Evolutionary conservation across 2,329 filamentous ascomycete species (phyloP).

Genomic region (Colletotrichum magnum): DNA sequence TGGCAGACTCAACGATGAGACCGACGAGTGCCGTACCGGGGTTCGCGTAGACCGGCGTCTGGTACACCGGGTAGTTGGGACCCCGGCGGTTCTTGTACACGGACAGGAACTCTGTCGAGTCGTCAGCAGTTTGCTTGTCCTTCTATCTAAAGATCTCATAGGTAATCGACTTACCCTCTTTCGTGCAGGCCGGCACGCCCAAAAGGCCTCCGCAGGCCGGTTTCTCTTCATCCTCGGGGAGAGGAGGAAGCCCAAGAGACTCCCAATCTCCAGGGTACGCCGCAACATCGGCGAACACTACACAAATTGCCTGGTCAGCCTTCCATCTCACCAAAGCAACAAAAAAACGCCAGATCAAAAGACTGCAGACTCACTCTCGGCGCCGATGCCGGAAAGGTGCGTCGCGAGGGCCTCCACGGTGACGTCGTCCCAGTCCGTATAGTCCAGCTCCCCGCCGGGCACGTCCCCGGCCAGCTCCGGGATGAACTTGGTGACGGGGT

Average conservation of each 20-base stretch:
- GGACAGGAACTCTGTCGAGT: constrained; percentile 43
- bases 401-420: constrained; percentile 60
- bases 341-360: neutral
- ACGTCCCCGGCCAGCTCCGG: constrained; percentile 51
- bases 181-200: constrained; percentile 49
- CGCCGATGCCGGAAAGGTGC: constrained; percentile 60
- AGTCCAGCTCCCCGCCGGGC: constrained; percentile 47
- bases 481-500: constrained; percentile 61
- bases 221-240: constrained; percentile 45
- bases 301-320: neutral
- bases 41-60: constrained; percentile 65
- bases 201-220: constrained; percentile 53
- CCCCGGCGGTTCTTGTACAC: constrained; percentile 47
- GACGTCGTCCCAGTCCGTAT: constrained; percentile 62
- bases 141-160: neutral
- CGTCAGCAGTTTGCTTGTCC: neutral
- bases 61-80: constrained; percentile 59
- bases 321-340: neutral
- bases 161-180: constrained; percentile 40
- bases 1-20: constrained; percentile 59
- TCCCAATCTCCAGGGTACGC: constrained; percentile 48
- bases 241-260: constrained; percentile 49
- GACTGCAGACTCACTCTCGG: constrained; percentile 50
- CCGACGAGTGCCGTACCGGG: constrained; percentile 60
- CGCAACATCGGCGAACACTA: constrained; percentile 52